Evolutionary conservation across 208 protist genomes (phyloP).

Genomic region (Balamuthia mandrillaris): DNA sequence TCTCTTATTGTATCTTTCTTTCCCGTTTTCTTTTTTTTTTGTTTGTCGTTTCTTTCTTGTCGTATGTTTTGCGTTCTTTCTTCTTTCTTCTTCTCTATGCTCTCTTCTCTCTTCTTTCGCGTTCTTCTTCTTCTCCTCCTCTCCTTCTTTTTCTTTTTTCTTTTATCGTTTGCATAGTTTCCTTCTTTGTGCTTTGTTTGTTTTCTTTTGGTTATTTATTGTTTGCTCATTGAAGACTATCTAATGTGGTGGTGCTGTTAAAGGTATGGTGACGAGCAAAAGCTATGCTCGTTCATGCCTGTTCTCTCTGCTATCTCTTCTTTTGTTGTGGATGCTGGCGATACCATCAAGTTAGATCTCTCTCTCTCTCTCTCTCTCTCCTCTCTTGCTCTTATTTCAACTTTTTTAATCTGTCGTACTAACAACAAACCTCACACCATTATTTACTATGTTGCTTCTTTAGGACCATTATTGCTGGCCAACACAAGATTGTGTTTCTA

Average conservation of each 20-base stretch:
- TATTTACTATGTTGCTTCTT: not conserved
- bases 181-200: not conserved
- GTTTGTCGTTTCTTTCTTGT: not conserved
- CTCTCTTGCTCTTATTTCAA: not conserved
- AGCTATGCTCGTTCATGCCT: slow-evolving; percentile 64
- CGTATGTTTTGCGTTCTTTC: not conserved
- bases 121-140: not conserved
- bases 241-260: no score
- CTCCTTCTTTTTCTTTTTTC: not conserved
- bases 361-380: not conserved
- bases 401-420: not conserved
- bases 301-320: slow-evolving; percentile 62
- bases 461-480: slow-evolving; percentile 56
- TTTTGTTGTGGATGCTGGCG: slow-evolving; percentile 56
- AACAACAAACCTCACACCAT: not conserved
- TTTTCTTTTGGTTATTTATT: no score
- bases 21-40: not conserved
- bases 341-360: slow-evolving; percentile 31
- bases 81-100: not conserved
- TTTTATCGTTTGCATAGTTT: not conserved
- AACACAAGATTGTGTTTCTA: slow-evolving; percentile 55
- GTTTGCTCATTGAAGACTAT: no score
- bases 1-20: not conserved
- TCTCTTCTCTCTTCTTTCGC: not conserved
- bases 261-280: slow-evolving; percentile 60